Conservation (phyloP, 805 yeast genomes). For the Ogataea ganodermae region DNA sequence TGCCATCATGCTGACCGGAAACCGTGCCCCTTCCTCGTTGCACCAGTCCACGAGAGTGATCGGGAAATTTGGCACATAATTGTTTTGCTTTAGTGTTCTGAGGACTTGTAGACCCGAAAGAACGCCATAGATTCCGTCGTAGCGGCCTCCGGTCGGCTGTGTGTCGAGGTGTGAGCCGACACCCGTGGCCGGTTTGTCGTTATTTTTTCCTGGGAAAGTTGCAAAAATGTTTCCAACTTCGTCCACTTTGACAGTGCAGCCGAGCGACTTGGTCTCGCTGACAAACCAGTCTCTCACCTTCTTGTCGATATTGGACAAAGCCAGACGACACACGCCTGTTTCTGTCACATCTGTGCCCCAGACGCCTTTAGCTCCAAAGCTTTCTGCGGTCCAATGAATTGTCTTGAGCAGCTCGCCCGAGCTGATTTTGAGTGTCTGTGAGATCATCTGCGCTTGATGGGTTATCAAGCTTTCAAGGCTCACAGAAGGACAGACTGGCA, state of each 20-base stretch:
- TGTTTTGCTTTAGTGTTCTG: slow-evolving; percentile 62
- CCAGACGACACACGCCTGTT: slow-evolving; percentile 69
- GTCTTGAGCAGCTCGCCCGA: slow-evolving; percentile 3
- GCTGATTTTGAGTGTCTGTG: background rate
- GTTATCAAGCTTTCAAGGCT: too few species aligned
- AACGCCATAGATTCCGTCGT: slow-evolving; percentile 74
- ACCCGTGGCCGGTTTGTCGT: slow-evolving; percentile 46
- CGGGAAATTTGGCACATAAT: slow-evolving; percentile 62
- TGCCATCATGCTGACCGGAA: slow-evolving; percentile 68
- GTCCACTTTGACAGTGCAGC: slow-evolving; percentile 61
- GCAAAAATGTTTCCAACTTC: slow-evolving; percentile 72
- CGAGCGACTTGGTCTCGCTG: slow-evolving; percentile 50
- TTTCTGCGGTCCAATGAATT: slow-evolving; percentile 6
- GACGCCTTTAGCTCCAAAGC: slow-evolving; percentile 55
- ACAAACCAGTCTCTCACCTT: slow-evolving; percentile 67
- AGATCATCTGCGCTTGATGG: too few species aligned
- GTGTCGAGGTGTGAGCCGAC: slow-evolving; percentile 78
- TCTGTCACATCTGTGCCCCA: slow-evolving; percentile 61
- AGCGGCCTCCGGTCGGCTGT: slow-evolving; percentile 77
- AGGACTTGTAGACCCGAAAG: slow-evolving; percentile 66
- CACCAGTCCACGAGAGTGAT: slow-evolving; percentile 70
- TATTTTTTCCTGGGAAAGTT: slow-evolving; percentile 54
- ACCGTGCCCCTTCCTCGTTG: slow-evolving; percentile 79
- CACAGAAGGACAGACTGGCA: too few species aligned
- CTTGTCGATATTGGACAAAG: slow-evolving; percentile 63